phyloP scores from a whole-genome alignment of 345 rosid species.

The Mangifera indica region DNA sequence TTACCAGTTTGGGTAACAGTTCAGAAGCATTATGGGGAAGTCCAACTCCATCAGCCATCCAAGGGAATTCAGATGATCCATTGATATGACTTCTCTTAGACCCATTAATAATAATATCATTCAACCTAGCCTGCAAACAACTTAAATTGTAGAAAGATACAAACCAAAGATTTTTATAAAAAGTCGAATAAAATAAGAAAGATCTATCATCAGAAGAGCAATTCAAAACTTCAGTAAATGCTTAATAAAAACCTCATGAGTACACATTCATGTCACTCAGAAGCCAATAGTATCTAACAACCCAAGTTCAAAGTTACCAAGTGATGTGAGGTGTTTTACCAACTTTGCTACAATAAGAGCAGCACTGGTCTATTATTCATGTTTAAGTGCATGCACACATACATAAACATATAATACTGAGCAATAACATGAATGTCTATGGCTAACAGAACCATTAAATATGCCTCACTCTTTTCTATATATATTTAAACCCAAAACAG shows the following conservation, averaged over 20 bases:
- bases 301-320: not conserved
- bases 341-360: not conserved
- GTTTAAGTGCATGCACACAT: not conserved
- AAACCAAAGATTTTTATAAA: conserved; percentile 34
- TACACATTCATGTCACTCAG: not conserved
- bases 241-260: not conserved
- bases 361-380: not conserved
- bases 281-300: not conserved
- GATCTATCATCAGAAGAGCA: not conserved
- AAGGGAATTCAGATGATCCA: conserved; percentile 65
- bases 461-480: not conserved
- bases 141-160: conserved; percentile 1
- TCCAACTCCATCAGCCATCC: conserved; percentile 99
- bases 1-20: conserved; percentile 78
- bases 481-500: not conserved
- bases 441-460: not conserved
- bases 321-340: not conserved
- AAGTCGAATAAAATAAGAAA: conserved; percentile 51
- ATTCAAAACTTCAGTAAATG: not conserved
- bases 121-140: conserved; percentile 71
- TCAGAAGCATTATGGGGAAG: conserved; percentile 76
- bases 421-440: not conserved
- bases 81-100: conserved; percentile 45
- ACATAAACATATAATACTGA: not conserved
- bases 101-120: conserved; percentile 73